Evolutionary conservation across 192 early-diverging fungal genomes (phyloP), one percentile per base, ranked within the genome.

Genomic region (Umbelopsis sp.): DNA sequence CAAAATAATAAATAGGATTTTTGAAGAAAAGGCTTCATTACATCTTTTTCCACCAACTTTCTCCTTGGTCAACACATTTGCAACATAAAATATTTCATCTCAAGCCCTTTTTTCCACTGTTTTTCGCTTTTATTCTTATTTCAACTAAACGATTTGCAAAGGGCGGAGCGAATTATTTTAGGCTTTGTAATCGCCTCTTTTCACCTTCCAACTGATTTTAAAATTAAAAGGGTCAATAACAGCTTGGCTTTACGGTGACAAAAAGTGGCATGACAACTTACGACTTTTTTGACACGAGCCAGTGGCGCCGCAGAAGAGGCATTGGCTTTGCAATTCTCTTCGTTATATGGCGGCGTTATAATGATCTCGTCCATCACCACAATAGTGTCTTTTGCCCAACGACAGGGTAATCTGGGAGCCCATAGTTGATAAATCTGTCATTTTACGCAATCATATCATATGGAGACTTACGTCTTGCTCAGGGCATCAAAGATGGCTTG

Each of bases 401-500:
- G 85, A 69, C 91, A 92, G n/a, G 93, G 93, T 67, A 94, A 73
- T 33, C 88, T 89, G 18, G 5, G 65, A 16, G 11, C 49, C 64
- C 18, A 71, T 48, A 27, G 13, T 53, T 65, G 0, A 33, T 46
- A 20, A 46, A 23, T 44, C n/a, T 51, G 20, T 64, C 11, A n/a
- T 50, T 25, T 50, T 18, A 44, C 10, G 69, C n/a, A 64, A 22
- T 61, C 37, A 30, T 33, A 33, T 22, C 46, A 8, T 18, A 22
- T 20, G 23, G 16, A 45, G 21, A 70, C 87, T 73, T 84, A 89
- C 80, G 93, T 94, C 75, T 91, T 92, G 37, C 84, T 86, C 30
- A 94, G 72, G 15, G 92, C 93, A 74, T 94, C 90, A 73, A 94
- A 94, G 65, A 94, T 89, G 25, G 84, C 80, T 77, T 94, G 92